Evolutionary conservation across 139 green algal genomes (phyloP).

Genomic region (Chlorella sp.): DNA sequence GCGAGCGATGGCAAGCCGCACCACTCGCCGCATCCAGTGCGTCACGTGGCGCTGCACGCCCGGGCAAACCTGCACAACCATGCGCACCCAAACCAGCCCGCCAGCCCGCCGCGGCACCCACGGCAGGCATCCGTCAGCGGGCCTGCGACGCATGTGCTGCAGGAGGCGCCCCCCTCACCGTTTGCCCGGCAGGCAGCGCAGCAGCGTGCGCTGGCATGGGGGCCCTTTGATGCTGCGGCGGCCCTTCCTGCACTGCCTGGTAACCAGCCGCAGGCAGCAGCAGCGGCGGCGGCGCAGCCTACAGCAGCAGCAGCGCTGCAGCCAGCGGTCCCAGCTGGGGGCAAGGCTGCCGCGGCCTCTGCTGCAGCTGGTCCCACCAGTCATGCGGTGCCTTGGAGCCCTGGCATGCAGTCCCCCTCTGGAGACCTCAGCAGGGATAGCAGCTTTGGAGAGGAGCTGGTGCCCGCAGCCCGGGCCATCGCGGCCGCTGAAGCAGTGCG

Average conservation of each 20-base stretch:
- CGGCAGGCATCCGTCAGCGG: not conserved
- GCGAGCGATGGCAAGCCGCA: not conserved
- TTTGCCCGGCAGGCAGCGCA: not conserved
- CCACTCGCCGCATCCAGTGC: not conserved
- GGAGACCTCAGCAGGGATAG: constrained; percentile 8
- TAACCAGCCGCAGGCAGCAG: too few species aligned
- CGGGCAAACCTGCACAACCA: not conserved
- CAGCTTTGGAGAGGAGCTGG: constrained; percentile 4
- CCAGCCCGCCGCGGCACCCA: not conserved
- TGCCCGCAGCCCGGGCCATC: not conserved
- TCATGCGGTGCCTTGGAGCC: constrained; percentile 19
- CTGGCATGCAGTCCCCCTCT: constrained; percentile 4
- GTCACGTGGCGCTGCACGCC: not conserved
- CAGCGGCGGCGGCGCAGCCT: too few species aligned
- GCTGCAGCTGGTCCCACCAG: not conserved
- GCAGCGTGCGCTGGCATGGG: too few species aligned
- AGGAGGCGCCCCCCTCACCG: not conserved
- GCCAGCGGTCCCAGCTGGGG: not conserved
- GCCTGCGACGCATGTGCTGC: not conserved
- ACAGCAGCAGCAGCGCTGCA: not conserved
- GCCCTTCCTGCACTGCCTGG: too few species aligned
- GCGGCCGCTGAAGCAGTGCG: constrained; percentile 3
- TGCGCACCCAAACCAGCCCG: not conserved
- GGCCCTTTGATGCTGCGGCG: too few species aligned
- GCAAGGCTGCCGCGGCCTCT: not conserved